Base-by-base conservation (phyloP, 2,329 filamentous ascomycete species). In the Talaromyces pinophilus region DNA sequence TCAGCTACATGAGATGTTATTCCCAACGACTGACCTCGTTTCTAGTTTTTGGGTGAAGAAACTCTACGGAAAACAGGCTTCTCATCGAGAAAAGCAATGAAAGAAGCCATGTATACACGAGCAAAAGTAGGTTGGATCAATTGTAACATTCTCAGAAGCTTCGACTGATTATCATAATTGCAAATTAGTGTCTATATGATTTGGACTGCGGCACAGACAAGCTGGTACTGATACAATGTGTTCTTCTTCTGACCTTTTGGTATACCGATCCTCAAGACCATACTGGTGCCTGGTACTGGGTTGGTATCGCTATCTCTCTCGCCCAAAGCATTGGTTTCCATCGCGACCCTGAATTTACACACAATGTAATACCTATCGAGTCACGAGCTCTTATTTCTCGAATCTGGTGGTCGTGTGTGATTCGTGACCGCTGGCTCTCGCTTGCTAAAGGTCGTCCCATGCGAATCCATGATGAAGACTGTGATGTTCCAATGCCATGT, bases 251-350 rank as follows among this genome's bases (percentile, higher is more conserved):
- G 91, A 97, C 93, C 3, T 97, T 96, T 77, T 97, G 94, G 91
- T 97, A 97, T 77, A 93, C 97, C 79, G 96, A 92, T 17, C 93
- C 93, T 0, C 93, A 97, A 79, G 94, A 97, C 76, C 92, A 96
- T 76, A 97, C 97, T 78, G 94, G 97, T 76, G 97, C 93, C 54
- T 97, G 94, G 92, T 93, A 97, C 76, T 97, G 93, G 94, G 96
- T 97, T 33, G 54, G 57, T 25, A 59, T 40, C 15, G 63, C 55
- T 13, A 60, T 65, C 15, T 59, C 55, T 6, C 55, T 65, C 7
- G 63, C 55, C 5, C 63, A 65, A 25, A 57, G 63, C 15, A 52
- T 61, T 25, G 63, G 63, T 15, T 35, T 65, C 3, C 63, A 65
- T 19, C 40, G 55, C 5, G 54, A 50, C 17, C 55, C 55, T 2